Conservation (phyloP, 1,139 yeast species). For the Saccharomyces hybrid region DNA sequence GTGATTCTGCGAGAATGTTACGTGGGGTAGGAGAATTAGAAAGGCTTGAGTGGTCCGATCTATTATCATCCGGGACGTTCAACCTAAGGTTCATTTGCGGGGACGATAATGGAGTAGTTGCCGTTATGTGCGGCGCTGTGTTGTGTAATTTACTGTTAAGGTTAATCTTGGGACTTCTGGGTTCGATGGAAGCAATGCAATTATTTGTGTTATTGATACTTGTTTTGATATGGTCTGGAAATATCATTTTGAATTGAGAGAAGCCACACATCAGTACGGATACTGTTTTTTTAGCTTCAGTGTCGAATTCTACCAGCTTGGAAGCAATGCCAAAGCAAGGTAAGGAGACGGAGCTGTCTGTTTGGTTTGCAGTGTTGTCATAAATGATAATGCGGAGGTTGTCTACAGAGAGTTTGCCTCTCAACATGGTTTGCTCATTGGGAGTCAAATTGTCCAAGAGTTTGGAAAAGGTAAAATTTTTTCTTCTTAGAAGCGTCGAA, state of each 20-base stretch:
- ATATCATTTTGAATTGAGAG: slow-evolving; percentile 26
- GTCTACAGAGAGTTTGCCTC: slow-evolving; percentile 12
- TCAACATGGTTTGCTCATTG: slow-evolving; percentile 32
- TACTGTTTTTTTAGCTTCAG: slow-evolving; percentile 25
- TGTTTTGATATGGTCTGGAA: slow-evolving; percentile 5
- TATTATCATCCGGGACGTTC: slow-evolving; percentile 3
- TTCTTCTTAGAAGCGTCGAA: slow-evolving; percentile 65
- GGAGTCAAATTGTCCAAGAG: slow-evolving; percentile 31
- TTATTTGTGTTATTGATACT: slow-evolving; percentile 15
- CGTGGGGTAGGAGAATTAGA: slow-evolving; percentile 5
- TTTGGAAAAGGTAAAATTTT: slow-evolving; percentile 51
- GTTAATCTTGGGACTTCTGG: not conserved
- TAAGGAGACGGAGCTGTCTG: slow-evolving; percentile 32
- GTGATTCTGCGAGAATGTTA: slow-evolving; percentile 19
- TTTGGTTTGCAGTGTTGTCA: slow-evolving; percentile 30
- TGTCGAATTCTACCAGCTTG: slow-evolving; percentile 36
- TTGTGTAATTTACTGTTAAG: not conserved
- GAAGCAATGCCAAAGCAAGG: slow-evolving; percentile 41
- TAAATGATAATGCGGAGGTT: slow-evolving; percentile 29
- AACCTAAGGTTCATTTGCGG: slow-evolving; percentile 6
- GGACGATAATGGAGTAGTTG: not conserved
- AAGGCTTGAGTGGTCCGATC: slow-evolving; percentile 9
- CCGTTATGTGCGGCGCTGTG: not conserved
- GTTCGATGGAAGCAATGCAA: slow-evolving; percentile 9
- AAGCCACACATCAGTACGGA: slow-evolving; percentile 35